A percentile compares a stretch with the other conserved stretches of the same genome.
phyloP scores from a whole-genome alignment of 768 basidiomycete species.

The Mycena capillaripes region DNA sequence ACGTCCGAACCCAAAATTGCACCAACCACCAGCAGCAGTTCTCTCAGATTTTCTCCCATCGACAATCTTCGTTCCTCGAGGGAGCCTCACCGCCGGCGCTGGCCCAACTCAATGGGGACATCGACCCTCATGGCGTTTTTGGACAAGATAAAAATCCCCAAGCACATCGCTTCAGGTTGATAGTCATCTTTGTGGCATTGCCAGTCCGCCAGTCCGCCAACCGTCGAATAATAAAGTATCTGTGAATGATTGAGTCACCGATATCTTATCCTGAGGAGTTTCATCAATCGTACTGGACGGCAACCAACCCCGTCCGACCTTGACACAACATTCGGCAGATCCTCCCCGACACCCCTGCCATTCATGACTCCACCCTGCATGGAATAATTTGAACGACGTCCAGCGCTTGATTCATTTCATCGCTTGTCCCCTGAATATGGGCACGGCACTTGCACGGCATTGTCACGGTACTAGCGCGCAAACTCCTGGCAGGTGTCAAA shows the following conservation, averaged over 20 bases:
- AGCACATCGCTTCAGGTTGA: neutral
- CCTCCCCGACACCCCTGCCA: conserved; percentile 18
- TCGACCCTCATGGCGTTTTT: neutral
- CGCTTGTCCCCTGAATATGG: neutral
- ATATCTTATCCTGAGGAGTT: neutral
- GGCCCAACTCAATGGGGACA: neutral
- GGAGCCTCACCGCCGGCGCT: no score
- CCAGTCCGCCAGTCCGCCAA: neutral
- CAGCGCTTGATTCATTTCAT: conserved; percentile 30
- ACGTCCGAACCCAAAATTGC: no score
- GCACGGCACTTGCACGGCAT: no score
- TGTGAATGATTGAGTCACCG: conserved; percentile 3
- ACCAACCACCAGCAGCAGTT: no score
- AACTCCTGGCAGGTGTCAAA: conserved; percentile 22
- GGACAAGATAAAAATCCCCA: neutral
- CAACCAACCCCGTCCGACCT: neutral
- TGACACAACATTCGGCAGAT: conserved; percentile 23
- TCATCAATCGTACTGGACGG: conserved; percentile 6
- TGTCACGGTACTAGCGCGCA: conserved; percentile 6
- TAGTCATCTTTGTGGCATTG: neutral
- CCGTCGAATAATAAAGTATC: neutral
- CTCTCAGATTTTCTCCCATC: no score
- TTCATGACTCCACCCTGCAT: conserved; percentile 18
- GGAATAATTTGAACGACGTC: conserved; percentile 30
- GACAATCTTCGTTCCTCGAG: no score